Evolutionary conservation across 108 stramenopile genomes (phyloP).

Genomic region (Stephanodiscus triporus): DNA sequence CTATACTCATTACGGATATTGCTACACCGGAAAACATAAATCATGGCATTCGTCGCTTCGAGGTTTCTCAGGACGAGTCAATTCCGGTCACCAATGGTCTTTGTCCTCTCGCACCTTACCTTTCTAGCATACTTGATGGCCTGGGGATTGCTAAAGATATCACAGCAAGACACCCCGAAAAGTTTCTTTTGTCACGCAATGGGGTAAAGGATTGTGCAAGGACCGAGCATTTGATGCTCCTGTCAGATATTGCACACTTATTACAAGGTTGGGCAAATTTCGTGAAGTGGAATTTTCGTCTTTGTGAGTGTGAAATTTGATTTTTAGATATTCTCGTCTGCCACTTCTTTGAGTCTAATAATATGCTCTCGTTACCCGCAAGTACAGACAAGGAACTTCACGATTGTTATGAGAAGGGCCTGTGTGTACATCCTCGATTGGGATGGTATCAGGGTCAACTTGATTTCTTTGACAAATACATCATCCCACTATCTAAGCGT

Average conservation of each 20-base stretch:
- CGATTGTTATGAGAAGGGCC: slow-evolving; percentile 15
- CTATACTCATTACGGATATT: slow-evolving; percentile 45
- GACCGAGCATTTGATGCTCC: slow-evolving; percentile 53
- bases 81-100: slow-evolving; percentile 5
- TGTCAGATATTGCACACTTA: slow-evolving; percentile 51
- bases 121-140: slow-evolving; percentile 15
- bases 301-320: slow-evolving; percentile 9
- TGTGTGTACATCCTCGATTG: slow-evolving; percentile 25
- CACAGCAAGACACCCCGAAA: slow-evolving; percentile 17
- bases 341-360: too few relatives aligned
- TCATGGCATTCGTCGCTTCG: slow-evolving; percentile 17
- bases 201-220: slow-evolving; percentile 36
- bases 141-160: slow-evolving; percentile 7
- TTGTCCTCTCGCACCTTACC: slow-evolving; percentile 20
- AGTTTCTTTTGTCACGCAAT: slow-evolving; percentile 16
- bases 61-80: slow-evolving; percentile 10
- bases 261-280: slow-evolving; percentile 60
- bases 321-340: too few relatives aligned
- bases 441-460: slow-evolving; percentile 50
- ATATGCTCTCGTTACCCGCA: too few relatives aligned
- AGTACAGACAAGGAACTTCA: slow-evolving; percentile 36
- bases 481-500: slow-evolving; percentile 39
- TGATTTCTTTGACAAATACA: slow-evolving; percentile 44
- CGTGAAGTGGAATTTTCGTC: slow-evolving; percentile 53
- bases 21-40: slow-evolving; percentile 32